Evolutionary conservation across 2,329 filamentous ascomycete genomes (phyloP).

Genomic region (Chrysoporthe deuterocubensis): DNA sequence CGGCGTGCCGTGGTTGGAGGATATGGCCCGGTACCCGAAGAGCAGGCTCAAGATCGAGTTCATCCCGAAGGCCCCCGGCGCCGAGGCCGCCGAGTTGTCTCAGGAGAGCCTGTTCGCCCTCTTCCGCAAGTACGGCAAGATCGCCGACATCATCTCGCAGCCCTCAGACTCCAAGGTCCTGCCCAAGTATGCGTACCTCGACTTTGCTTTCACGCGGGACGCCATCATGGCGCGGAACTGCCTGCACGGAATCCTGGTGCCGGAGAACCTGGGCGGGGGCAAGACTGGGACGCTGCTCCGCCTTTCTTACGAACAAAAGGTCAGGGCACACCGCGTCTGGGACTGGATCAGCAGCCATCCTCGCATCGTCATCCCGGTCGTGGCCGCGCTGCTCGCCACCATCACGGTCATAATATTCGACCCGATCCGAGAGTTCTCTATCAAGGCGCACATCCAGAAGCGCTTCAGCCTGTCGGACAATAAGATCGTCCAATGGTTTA

Average conservation of each 20-base stretch:
- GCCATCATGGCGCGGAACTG: conserved; percentile 92
- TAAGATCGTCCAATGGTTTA: conserved; percentile 78
- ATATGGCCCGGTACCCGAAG: conserved; percentile 73
- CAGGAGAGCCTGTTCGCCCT: conserved; percentile 87
- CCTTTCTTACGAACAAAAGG: conserved; percentile 80
- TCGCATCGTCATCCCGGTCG: conserved; percentile 79
- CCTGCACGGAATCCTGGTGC: conserved; percentile 80
- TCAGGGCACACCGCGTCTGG: conserved; percentile 78
- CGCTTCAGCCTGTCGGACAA: conserved; percentile 76
- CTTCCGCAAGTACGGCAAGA: conserved; percentile 88
- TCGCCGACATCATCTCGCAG: conserved; percentile 82
- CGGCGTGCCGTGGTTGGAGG: conserved; percentile 92
- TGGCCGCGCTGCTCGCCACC: conserved; percentile 81
- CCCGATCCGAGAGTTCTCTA: conserved; percentile 90
- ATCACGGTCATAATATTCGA: conserved; percentile 90
- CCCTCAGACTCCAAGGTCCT: conserved; percentile 83
- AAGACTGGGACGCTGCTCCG: conserved; percentile 76
- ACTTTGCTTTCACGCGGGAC: conserved; percentile 73
- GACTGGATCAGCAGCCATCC: conserved; percentile 89
- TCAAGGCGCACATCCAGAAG: conserved; percentile 83
- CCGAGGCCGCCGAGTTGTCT: conserved; percentile 74
- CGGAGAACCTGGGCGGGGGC: conserved; percentile 72
- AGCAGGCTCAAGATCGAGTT: conserved; percentile 82
- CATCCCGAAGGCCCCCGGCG: conserved; percentile 72
- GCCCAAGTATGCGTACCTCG: conserved; percentile 79